Evolutionary conservation across 2,329 filamentous ascomycete genomes (phyloP), one percentile per base, ranked within the genome.

Genomic region (Rutstroemia sp.): DNA sequence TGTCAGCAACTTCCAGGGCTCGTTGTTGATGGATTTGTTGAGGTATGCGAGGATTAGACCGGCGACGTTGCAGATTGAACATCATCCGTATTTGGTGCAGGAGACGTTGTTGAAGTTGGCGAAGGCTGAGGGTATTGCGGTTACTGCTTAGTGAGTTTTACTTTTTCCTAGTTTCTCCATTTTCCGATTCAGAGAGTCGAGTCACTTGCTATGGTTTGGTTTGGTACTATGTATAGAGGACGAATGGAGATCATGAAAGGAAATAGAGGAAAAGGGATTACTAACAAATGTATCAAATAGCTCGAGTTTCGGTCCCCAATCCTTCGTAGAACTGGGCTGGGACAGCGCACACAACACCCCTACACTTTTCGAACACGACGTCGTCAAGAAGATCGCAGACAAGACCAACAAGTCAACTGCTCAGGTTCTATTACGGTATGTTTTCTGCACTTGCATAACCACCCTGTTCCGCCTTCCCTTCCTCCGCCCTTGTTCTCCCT

Each of bases 21-120:
- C 87, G 73, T 77, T 89, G 61, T 73, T 95, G 68, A 86, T 92
- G 72, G 89, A 94, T 73, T 76, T 92, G 64, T 79, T 92, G 69
- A 83, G 87, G 66, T 89, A 91, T 73, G 88, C 88, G 60, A 82
- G 80, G 66, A 81, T 90, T 72, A 78, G 78, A 46, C 88, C 89
- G 8, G 86, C 88, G 40, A 85, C 87, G 42, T 84, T 94, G 59
- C 90, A 95, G 78, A 86, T 95, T 72, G 89, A 95, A 78, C 88
- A 92, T 76, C 90, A 95, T 79, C 89, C 89, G 25, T 94, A 92
- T 79, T 82, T 92, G 58, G 86, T 88, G 59, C 89, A 95, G 78
- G 73, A 77, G 58, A 79, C 83, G 54, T 81, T 95, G 52, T 71
- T 94, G 66, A 75, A 82, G 66, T 82, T 89, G 51, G 86, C 85